A percentile compares a stretch with the other conserved stretches of the same genome.
These are phyloP conservation scores for Zygotorulaspora chibaensis DNA, from an alignment of 805 yeast species.

Conservation along the genomic window DNA sequence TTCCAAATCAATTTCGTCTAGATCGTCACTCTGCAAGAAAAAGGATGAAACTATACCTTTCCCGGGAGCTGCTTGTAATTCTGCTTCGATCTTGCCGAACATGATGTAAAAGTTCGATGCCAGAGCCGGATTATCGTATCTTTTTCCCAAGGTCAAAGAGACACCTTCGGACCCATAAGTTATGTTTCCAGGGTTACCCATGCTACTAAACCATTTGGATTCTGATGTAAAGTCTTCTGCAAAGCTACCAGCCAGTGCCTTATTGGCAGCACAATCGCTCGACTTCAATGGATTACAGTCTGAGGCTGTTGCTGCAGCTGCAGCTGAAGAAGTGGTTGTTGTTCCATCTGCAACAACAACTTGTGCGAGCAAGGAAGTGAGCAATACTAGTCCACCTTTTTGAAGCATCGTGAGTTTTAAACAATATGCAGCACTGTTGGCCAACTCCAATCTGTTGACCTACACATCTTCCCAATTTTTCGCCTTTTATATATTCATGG, in stretches of 20 bases:
- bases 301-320: conserved; percentile 12
- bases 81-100: conserved; percentile 81
- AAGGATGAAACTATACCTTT: conserved; percentile 76
- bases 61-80: conserved; percentile 69
- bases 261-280: conserved; percentile 43
- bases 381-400: not conserved
- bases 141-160: conserved; percentile 51
- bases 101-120: conserved; percentile 76
- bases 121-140: conserved; percentile 74
- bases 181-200: conserved; percentile 41
- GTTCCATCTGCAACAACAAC: conserved; percentile 1
- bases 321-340: not conserved
- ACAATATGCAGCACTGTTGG: not conserved
- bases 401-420: not conserved
- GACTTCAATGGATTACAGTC: conserved; percentile 45
- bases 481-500: conserved; percentile 41
- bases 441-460: not conserved
- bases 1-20: conserved; percentile 87
- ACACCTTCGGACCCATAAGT: conserved; percentile 57
- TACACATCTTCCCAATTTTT: not conserved
- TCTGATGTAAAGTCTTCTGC: conserved; percentile 48
- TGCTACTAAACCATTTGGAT: conserved; percentile 41
- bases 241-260: conserved; percentile 59
- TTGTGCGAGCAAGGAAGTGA: not conserved
- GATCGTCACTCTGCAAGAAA: conserved; percentile 75